These are phyloP conservation scores for Malus asiatica DNA, from an alignment of 306 rosid species.

Conservation along the genomic window DNA sequence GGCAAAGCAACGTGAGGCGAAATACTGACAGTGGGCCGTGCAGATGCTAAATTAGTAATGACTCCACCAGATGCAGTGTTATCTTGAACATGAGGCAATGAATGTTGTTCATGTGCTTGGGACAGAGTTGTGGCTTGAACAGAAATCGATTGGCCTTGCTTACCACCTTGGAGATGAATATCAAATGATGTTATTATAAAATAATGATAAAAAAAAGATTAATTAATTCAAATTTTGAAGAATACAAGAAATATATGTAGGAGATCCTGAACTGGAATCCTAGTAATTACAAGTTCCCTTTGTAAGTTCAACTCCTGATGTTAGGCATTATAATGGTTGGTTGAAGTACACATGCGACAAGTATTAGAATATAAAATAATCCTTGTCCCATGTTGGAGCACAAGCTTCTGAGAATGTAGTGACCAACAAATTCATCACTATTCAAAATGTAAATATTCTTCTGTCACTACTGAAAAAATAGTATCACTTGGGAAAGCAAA, in stretches of 20 bases:
- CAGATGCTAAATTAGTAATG: not conserved
- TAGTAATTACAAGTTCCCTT: not conserved
- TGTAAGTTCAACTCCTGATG: not conserved
- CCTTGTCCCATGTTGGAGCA: not conserved
- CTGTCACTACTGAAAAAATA: not conserved
- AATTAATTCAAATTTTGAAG: not conserved
- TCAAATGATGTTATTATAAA: not conserved
- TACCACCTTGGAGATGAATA: not conserved
- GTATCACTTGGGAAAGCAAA: not conserved
- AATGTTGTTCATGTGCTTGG: not conserved
- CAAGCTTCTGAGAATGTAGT: not conserved
- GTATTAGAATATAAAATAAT: too few relatives aligned
- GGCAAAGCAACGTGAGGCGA: not conserved
- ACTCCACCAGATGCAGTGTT: not conserved
- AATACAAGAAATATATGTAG: not conserved
- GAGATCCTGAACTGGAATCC: not conserved
- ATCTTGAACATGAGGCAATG: not conserved
- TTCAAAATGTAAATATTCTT: too few relatives aligned
- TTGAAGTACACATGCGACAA: not conserved
- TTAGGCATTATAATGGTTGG: not conserved
- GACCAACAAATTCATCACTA: too few relatives aligned
- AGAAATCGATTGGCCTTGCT: not conserved
- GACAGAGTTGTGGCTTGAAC: not conserved
- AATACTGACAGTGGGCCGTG: not conserved
- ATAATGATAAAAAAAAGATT: not conserved